Evolutionary conservation across 345 rosid genomes (phyloP), one percentile per base, ranked within the genome.

Genomic region (Trapa bicornis): DNA sequence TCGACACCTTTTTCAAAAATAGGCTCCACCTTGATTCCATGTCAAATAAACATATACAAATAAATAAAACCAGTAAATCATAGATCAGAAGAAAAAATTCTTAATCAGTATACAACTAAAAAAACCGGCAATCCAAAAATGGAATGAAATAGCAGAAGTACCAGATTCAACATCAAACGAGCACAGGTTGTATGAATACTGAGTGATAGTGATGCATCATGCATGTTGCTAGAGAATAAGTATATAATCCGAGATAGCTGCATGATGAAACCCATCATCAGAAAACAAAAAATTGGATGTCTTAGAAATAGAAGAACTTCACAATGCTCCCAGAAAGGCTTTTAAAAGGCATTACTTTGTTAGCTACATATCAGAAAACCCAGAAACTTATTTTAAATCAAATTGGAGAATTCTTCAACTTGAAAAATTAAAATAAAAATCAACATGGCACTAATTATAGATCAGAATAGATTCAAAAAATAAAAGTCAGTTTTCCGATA

Each of bases 171-270:
- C 97, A 94, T 94, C 84, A 94, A 76, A 66, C 97, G 89, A 67
- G 99, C 97, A 75, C 99, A 91, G 61, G 99, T 94, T 4, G 96
- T 91, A 76, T 94, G 99, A 73, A 94, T 94, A 78, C 89, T 86
- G 66, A 91, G 93, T 50, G 99, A 86, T 80, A 94, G 83, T 37
- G 97, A 82, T 70, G 99, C 89, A 81, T 94, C 99, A 48, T 94
- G 99, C 97, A 94, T 91, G 80, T 94, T 94, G 70, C 93, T 89
- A 53, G 97, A 94, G 81, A 91, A 94, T 69, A 94, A 75, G 84
- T 94, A 94, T 68, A 94, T 94, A 70, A 94, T 89, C 72, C 96
- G 89, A 0, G 99, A 94, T 74, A 94, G 74, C 99, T 94, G 99
- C 82, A 76, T 73, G 35, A 72, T 52, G 61, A 56, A 70, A 71